These are phyloP conservation scores for Sarcomyxa edulis DNA, from an alignment of 768 basidiomycete species.

Conservation along the genomic window DNA sequence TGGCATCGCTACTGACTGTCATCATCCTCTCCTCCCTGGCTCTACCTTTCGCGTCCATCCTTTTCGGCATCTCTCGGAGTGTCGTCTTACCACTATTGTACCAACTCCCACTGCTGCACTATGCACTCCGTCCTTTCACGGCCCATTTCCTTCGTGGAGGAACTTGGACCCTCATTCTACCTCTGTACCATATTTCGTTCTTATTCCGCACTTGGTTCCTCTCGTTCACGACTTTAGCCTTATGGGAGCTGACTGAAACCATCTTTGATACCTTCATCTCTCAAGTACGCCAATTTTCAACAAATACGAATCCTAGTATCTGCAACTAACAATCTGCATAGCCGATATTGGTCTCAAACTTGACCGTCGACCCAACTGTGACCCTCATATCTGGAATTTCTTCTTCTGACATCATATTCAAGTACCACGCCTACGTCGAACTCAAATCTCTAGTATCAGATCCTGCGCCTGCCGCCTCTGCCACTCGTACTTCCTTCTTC, in stretches of 20 bases:
- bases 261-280: conserved; percentile 57
- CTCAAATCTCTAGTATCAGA: conserved; percentile 47
- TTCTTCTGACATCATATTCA: conserved; percentile 45
- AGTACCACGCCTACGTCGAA: conserved; percentile 65
- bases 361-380: conserved; percentile 46
- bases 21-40: conserved; percentile 37
- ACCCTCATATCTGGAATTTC: conserved; percentile 62
- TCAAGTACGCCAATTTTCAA: conserved; percentile 34
- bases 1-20: conserved; percentile 19
- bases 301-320: not conserved
- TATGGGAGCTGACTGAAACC: conserved; percentile 61
- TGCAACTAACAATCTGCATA: conserved; percentile 16
- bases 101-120: conserved; percentile 46
- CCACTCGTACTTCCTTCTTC: conserved; percentile 53
- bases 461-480: conserved; percentile 29
- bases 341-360: conserved; percentile 40
- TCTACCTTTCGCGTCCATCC: conserved; percentile 29
- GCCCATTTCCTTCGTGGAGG: conserved; percentile 61
- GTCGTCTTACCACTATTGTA: conserved; percentile 47
- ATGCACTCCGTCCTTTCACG: conserved; percentile 52
- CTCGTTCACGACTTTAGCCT: conserved; percentile 42
- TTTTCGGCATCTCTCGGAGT: conserved; percentile 44
- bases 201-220: conserved; percentile 45
- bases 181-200: conserved; percentile 38
- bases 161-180: conserved; percentile 48